A percentile compares a stretch with the other conserved stretches of the same genome.
Conservation (phyloP, 192 early-diverging fungal species). For the Coemansia sp. region DNA sequence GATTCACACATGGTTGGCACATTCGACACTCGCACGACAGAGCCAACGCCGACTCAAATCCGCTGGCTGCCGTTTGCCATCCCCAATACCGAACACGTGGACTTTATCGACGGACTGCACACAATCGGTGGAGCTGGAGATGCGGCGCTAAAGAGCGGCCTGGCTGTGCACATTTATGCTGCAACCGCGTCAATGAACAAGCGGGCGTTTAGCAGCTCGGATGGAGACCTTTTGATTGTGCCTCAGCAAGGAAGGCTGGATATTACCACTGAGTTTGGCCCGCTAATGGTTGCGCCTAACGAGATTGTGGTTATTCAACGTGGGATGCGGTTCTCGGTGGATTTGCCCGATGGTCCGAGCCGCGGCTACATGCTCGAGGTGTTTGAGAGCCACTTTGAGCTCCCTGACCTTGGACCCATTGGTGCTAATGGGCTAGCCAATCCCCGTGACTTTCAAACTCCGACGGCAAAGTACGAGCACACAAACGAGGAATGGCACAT, state of each 20-base stretch:
- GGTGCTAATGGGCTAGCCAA: conserved; percentile 95
- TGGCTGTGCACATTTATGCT: conserved; percentile 83
- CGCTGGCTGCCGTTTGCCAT: conserved; percentile 91
- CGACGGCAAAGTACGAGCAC: conserved; percentile 77
- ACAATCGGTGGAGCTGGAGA: conserved; percentile 87
- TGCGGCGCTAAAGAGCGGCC: conserved; percentile 69
- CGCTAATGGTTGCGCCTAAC: conserved; percentile 76
- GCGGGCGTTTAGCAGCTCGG: conserved; percentile 82
- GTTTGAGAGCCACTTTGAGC: conserved; percentile 85
- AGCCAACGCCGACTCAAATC: conserved; percentile 80
- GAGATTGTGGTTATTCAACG: conserved; percentile 94
- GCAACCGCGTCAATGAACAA: conserved; percentile 76
- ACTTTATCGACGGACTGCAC: conserved; percentile 84
- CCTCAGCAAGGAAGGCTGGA: conserved; percentile 90
- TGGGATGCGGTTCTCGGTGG: conserved; percentile 83
- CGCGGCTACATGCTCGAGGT: conserved; percentile 93
- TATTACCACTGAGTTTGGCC: conserved; percentile 90
- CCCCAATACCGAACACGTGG: conserved; percentile 44
- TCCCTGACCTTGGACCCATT: conserved; percentile 95
- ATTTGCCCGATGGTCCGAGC: conserved; percentile 72
- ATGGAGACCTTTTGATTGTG: conserved; percentile 90
- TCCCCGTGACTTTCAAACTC: conserved; percentile 90
- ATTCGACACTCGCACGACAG: conserved; percentile 59
- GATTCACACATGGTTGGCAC: conserved; percentile 56
- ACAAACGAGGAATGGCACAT: conserved; percentile 62